Evolutionary conservation across 257 asterid species (phyloP), one percentile per base, ranked within the genome.

Genomic region (Galeopsis tetrahit): DNA sequence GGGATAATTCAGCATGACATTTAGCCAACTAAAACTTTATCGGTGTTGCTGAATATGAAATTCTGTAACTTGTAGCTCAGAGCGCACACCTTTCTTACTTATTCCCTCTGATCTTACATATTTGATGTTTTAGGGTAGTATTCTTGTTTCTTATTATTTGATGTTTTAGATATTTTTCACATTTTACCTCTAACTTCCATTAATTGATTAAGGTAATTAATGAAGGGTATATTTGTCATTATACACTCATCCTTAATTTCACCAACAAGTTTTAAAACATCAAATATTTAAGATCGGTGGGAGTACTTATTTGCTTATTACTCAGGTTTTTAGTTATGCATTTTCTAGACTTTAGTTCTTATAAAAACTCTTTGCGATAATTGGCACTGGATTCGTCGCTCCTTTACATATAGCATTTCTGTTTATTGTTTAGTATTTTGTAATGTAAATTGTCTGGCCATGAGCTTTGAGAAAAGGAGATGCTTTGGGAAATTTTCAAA

Each of bases 391-490:
- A 35, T 13, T 35, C 10, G 7, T 35, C 1, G 13, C 28, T 35
- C 5, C 13, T 56, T 21, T 28, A 28, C 38, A 21, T 13, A 31
- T 48, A 8, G 31, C 4, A 10, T 21, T 55, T 55, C n/a, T 35
- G 28, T 71, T 60, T 9, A 0, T 10, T 35, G n/a, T 53, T 21
- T 11, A 32, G 59, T 60, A 59, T 43, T 70, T 40, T 8, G 46
- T 34, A 15, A 38, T 61, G 32, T 34, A 14, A 10, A 48, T 31
- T 2, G 15, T 52, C 80, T 46, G 14, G 75, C 51, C 64, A 33
- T 21, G 38, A 60, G 61, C 38, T 60, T 52, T 42, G 49, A 60
- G 63, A 42, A 35, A 49, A 10, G 57, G 57, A 65, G 69, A 72
- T 64, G 44, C 58, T 65, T 57, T 10, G 5, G 42, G 34, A 31